These are phyloP conservation scores for Paramecium sexaurelia DNA, from an alignment of 73 alveolate genomes.

Conservation along the genomic window DNA sequence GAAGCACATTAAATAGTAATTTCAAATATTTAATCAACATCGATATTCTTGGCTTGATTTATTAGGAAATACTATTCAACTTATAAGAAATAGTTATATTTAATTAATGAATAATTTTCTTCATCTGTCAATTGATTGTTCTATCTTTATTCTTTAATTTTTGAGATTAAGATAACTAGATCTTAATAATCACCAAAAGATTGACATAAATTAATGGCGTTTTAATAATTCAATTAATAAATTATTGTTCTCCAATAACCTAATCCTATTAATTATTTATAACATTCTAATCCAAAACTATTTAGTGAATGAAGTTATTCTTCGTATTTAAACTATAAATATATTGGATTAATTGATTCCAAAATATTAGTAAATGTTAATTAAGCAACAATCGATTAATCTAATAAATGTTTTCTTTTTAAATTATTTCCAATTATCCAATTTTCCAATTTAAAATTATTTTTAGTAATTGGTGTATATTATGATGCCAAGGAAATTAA, in stretches of 20 bases:
- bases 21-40: neutral
- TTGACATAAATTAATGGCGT: conserved; percentile 42
- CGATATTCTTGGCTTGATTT: neutral
- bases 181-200: conserved; percentile 45
- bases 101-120: neutral
- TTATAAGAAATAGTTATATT: neutral
- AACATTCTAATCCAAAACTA: conserved; percentile 60
- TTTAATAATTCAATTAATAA: conserved; percentile 22
- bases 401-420: conserved; percentile 64
- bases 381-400: conserved; percentile 76
- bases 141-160: neutral
- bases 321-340: conserved; percentile 55
- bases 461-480: conserved; percentile 76
- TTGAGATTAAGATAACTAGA: neutral
- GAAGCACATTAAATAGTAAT: neutral
- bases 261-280: conserved; percentile 44
- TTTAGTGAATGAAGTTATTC: neutral
- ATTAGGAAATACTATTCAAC: neutral
- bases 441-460: conserved; percentile 45
- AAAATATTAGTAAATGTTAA: conserved; percentile 82
- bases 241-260: conserved; percentile 71
- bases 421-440: neutral
- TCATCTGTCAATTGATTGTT: neutral
- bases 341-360: conserved; percentile 81
- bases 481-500: conserved; percentile 75